Base-by-base conservation (phyloP, 2,329 filamentous ascomycete species). In the Xylariaceae sp. region DNA sequence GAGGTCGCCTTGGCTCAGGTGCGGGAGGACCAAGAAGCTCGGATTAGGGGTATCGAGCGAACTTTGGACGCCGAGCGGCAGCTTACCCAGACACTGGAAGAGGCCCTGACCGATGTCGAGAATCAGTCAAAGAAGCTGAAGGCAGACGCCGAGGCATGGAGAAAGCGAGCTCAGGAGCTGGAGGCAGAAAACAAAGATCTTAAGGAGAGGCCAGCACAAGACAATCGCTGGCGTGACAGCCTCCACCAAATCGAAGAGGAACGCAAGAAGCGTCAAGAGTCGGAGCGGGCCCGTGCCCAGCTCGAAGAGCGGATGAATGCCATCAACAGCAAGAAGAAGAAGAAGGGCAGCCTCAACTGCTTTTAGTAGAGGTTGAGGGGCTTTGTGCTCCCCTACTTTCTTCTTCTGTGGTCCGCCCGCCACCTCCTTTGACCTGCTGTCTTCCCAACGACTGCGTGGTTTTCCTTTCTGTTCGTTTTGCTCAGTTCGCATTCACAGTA, bases 231-330 rank as follows among this genome's bases (percentile, higher is more conserved):
- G 76, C 53, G 58, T 16, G 57, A 61, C 30, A 83, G 78, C 48
- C 75, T 97, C 52, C 88, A 95, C 61, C 86, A 88, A 45, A 87
- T 97, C 15, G 94, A 98, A 62, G 90, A 98, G 65, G 92, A 98
- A 73, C 80, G 90, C 54, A 90, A 87, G 69, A 94, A 94, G 68
- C 76, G 92, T 44, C 76, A 88, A 49, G 86, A 90, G 47, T 89
- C 94, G 24, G 92, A 98, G 69, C 80, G 85, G 50, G 92, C 92
- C 30, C 76, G 85, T 38, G 85, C 84, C 27, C 86, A 94, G 56
- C 76, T 98, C 17, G 90, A 98, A 67, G 88, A 94, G 69, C 79
- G 90, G 40, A 98, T 98, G 81, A 88, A 90, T 57, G 83, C 85
- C 42, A 83, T 92, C 62, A 89, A 83, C 66, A 79, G 85, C 69